phyloP scores from a whole-genome alignment of 306 rosid species.

The Cicer yamashitae region DNA sequence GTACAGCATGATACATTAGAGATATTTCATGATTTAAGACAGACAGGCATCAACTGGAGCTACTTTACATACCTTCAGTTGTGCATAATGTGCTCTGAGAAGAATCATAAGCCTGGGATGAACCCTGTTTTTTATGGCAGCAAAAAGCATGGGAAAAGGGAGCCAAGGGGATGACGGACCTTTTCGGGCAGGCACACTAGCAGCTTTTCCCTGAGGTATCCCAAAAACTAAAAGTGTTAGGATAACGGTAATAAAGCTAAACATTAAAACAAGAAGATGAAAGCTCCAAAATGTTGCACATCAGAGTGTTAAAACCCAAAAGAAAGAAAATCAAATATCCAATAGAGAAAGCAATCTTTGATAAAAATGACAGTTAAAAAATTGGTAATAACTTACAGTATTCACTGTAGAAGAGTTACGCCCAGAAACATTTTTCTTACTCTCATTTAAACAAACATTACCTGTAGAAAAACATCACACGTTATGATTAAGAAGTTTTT shows the following conservation, averaged over 20 bases:
- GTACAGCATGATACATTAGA: neutral
- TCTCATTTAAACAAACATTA: conserved; percentile 46
- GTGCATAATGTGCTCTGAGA: conserved; percentile 55
- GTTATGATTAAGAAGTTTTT: conserved; percentile 38
- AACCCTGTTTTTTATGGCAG: conserved; percentile 64
- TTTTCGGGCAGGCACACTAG: conserved; percentile 55
- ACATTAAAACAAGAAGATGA: conserved; percentile 14
- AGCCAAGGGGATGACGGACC: conserved; percentile 83
- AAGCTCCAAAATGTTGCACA: conserved; percentile 8
- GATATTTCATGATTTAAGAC: conserved; percentile 24
- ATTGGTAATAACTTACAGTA: conserved; percentile 49
- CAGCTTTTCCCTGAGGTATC: conserved; percentile 54
- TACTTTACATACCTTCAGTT: conserved; percentile 63
- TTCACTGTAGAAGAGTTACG: conserved; percentile 57
- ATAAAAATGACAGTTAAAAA: neutral
- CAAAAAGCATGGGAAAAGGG: conserved; percentile 77
- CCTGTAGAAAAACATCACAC: conserved; percentile 49
- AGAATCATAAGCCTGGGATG: conserved; percentile 54
- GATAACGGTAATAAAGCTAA: conserved; percentile 23
- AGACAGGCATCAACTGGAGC: neutral
- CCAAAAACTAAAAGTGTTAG: conserved; percentile 47
- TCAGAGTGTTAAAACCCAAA: neutral
- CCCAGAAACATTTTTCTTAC: conserved; percentile 57
- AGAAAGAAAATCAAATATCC: neutral
- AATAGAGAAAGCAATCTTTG: neutral